Conservation (phyloP, 345 rosid species). For the Pistacia atlantica region DNA sequence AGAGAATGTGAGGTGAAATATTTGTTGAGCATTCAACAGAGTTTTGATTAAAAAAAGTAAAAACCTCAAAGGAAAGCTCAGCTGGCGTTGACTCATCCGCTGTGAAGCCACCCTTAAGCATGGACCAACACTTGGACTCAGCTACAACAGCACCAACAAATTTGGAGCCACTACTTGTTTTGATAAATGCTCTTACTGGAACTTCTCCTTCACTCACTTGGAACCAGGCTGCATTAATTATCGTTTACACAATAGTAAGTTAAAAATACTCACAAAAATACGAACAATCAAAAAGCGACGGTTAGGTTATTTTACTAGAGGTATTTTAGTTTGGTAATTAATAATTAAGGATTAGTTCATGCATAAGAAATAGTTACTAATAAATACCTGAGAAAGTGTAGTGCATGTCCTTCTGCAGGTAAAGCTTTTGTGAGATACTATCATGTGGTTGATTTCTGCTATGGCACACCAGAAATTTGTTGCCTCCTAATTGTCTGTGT, state of each 20-base stretch:
- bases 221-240: not conserved
- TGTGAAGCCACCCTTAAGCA: conserved; percentile 86
- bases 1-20: too few species aligned
- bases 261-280: too few species aligned
- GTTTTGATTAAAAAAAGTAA: not conserved
- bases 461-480: conserved; percentile 57
- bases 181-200: conserved; percentile 49
- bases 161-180: conserved; percentile 33
- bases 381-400: conserved; percentile 65
- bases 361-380: not conserved
- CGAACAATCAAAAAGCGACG: too few species aligned
- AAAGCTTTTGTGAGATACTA: conserved; percentile 39
- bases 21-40: too few species aligned
- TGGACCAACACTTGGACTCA: conserved; percentile 78
- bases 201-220: conserved; percentile 1
- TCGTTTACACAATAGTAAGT: not conserved
- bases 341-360: not conserved
- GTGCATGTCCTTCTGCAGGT: conserved; percentile 30
- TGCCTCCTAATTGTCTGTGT: conserved; percentile 35
- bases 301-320: too few species aligned
- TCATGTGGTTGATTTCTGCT: conserved; percentile 34
- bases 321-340: too few species aligned
- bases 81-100: conserved; percentile 59
- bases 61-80: conserved; percentile 68
- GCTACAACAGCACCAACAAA: conserved; percentile 59